Evolutionary conservation across 768 basidiomycete genomes (phyloP), one percentile per base, ranked within the genome.

Genomic region (Tephrocybe rancida): DNA sequence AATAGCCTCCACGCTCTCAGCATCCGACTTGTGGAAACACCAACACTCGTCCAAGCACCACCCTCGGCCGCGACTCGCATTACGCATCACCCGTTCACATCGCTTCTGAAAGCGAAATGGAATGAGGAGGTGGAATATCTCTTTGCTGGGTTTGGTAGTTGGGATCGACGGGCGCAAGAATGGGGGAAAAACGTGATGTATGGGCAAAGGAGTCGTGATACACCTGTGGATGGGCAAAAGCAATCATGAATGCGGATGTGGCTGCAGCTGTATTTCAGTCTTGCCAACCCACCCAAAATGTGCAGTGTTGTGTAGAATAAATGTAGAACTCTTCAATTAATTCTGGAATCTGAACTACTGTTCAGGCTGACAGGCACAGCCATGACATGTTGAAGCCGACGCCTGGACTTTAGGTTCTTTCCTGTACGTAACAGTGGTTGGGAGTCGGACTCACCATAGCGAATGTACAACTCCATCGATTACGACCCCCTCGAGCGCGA

Each of bases 21-120:
- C 54, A 66, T 69, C 44, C 80, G 77, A n/a, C 75, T 88, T 16
- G 66, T 69, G 46, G 77, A 80, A 59, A 76, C 82, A 24, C 75
- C 82, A 3, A 68, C 72, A 13, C 65, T 73, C 14, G 63, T 80
- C 3, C 72, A 73, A 21, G 78, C 81, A n/a, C 81, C 84, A 0
- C 74, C 77, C 4, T 67, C 82, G 4, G 86, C 86, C 22, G 80
- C 82, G 18, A 64, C 72, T n/a, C 72, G 84, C 24, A 79, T 85
- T 53, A 68, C 73, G 18, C 64, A 71, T 3, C 73, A 73, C 44
- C 79, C 80, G 1, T 79, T 86, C 58, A 57, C 67, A 3, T 63
- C 76, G 2, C 70, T 83, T 35, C 37, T 87, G 21, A 74, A 86
- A 57, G 74, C 75, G 14, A 72, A 66, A 44, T 88, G 86, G 86